Base-by-base conservation (phyloP, 2,329 filamentous ascomycete genomes). In the Dactylellina haptotyla region DNA sequence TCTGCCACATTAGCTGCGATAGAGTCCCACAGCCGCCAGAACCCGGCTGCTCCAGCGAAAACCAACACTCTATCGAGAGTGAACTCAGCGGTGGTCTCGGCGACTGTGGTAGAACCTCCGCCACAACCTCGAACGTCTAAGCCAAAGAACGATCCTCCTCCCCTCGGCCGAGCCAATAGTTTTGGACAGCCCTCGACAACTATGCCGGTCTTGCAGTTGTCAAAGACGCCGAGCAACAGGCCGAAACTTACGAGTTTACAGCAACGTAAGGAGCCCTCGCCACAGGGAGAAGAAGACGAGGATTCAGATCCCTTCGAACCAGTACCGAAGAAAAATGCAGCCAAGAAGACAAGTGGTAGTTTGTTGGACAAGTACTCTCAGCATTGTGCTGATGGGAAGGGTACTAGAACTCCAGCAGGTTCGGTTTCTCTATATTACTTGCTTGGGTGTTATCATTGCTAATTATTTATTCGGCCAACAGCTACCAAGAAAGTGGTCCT, bases 281-380 rank as follows among this genome's bases (percentile, higher is more conserved):
- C n/a, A n/a, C n/a, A n/a, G n/a, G n/a, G n/a, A n/a, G 39, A 48
- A 9, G 53, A 61, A 1, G 69, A 66, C 12, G 61, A 23, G 4
- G 69, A 66, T 37, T 73, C 69, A 26, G 69, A 73, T 18, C 69
- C 69, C 9, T 73, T 45, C 16, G 69, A 73, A 34, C 69, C 69
- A 1, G 61, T 43, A 20, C 9, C 56, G n/a, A 73, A 54, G 56
- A 73, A 50, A 32, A 26, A 26, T 4, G 20, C 26, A 9, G 20
- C 16, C 6, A 66, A 57, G 16, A 73, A 57, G 34, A 34, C 25
- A 37, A 61, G 67, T 16, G 57, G 32, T 1, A 66, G 69, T 28
- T 57, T 73, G 16, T 48, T 73, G 4, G 69, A 73, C 3, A 65
- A 62, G 18, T 73, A 73, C 28, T 56, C 69, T 5, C 69, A 73